Conservation (phyloP, 495 filamentous ascomycete genomes). For the Aspergillus carlsbadensis region DNA sequence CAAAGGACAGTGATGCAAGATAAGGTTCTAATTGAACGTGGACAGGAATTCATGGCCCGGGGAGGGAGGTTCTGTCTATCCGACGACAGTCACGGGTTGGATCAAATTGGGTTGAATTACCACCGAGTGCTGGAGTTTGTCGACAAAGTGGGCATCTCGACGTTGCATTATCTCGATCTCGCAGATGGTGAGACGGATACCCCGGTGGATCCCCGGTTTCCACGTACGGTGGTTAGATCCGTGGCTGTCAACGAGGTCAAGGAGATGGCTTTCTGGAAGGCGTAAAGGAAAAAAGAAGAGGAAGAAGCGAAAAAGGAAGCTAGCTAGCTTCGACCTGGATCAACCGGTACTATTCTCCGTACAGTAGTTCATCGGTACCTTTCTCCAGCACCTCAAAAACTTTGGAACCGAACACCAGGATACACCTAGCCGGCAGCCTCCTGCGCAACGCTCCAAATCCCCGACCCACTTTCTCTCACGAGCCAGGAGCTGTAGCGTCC, state of each 20-base stretch:
- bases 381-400: not conserved
- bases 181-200: slow-evolving; percentile 18
- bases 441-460: not conserved
- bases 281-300: not conserved
- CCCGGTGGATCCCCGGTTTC: slow-evolving; percentile 41
- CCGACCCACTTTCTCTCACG: not conserved
- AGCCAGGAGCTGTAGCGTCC: not conserved
- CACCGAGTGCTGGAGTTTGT: slow-evolving; percentile 58
- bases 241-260: slow-evolving; percentile 27
- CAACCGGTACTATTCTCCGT: too few species aligned
- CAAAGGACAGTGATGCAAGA: not conserved
- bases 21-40: slow-evolving; percentile 11
- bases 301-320: not conserved
- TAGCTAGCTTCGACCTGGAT: not conserved
- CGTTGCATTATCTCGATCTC: slow-evolving; percentile 41
- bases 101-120: slow-evolving; percentile 75
- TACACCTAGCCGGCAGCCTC: not conserved
- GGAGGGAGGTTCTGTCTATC: slow-evolving; percentile 85
- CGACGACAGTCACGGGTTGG: slow-evolving; percentile 86
- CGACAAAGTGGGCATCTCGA: slow-evolving; percentile 44
- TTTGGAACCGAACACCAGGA: not conserved
- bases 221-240: slow-evolving; percentile 31
- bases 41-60: slow-evolving; percentile 56
- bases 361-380: too few species aligned
- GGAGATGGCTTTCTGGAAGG: slow-evolving; percentile 23